These are phyloP conservation scores for Barnettozyma pratensis DNA, from an alignment of 805 yeast genomes.

Conservation along the genomic window DNA sequence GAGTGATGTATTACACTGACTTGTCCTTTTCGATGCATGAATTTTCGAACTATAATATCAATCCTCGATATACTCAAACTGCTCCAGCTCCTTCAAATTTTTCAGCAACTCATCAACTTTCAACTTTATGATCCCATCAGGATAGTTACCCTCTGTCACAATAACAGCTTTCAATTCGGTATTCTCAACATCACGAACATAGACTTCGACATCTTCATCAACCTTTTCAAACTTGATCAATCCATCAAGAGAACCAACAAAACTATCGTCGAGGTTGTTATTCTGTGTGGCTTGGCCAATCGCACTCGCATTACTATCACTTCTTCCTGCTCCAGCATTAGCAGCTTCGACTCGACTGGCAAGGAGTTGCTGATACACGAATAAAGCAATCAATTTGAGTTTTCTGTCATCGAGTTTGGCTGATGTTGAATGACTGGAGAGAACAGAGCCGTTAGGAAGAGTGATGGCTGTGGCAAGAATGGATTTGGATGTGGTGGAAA, in stretches of 20 bases:
- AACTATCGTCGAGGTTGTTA: not conserved
- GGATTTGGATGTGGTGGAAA: constrained; percentile 5
- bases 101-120: constrained; percentile 14
- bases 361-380: constrained; percentile 1
- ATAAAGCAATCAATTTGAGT: constrained; percentile 4
- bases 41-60: not conserved
- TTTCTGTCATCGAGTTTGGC: not conserved
- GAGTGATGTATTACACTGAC: not conserved
- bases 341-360: not conserved
- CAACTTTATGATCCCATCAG: constrained; percentile 19
- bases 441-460: constrained; percentile 9
- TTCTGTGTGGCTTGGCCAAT: not conserved
- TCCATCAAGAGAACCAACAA: not conserved
- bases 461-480: constrained; percentile 4
- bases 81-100: constrained; percentile 15
- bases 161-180: constrained; percentile 18
- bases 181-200: constrained; percentile 9
- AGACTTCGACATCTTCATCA: constrained; percentile 8
- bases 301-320: not conserved
- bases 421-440: constrained; percentile 5
- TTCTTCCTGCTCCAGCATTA: not conserved
- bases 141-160: constrained; percentile 21
- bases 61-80: constrained; percentile 16
- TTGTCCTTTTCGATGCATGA: too few relatives aligned
- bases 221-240: constrained; percentile 7